Conservation (phyloP, 75 land plant genomes). For the Ceratopteris richardii region DNA sequence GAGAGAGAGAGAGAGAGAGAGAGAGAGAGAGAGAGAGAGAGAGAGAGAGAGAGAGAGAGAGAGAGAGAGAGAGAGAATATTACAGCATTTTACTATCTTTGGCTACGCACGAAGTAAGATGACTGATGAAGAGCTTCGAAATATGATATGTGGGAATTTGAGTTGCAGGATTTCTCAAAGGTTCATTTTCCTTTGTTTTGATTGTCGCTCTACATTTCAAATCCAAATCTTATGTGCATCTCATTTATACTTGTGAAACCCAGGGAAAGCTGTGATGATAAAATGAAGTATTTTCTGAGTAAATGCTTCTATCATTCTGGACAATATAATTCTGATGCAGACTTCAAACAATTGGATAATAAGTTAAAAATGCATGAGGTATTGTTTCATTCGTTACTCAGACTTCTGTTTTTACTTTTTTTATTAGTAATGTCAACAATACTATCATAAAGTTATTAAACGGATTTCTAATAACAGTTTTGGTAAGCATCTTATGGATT, state of each 20-base stretch:
- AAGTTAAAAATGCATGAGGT: constrained; percentile 84
- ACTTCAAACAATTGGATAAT: constrained; percentile 47
- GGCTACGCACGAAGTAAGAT: constrained; percentile 92
- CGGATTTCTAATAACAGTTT: no score
- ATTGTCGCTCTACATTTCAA: no score
- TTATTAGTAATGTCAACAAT: no score
- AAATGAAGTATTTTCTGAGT: constrained; percentile 61
- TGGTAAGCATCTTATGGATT: no score
- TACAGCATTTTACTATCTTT: constrained; percentile 74
- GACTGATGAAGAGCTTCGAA: constrained; percentile 78
- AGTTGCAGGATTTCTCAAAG: constrained; percentile 91
- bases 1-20: no score
- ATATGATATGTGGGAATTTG: constrained; percentile 66
- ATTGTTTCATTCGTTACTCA: neutral
- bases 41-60: no score
- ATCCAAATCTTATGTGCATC: no score
- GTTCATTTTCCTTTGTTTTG: constrained; percentile 19
- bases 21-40: no score
- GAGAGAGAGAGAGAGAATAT: no score
- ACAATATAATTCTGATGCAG: constrained; percentile 67
- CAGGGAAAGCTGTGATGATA: constrained; percentile 81
- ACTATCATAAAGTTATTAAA: no score
- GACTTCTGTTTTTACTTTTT: no score
- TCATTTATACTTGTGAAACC: neutral
- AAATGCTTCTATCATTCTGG: constrained; percentile 85